Percentiles rank a stretch among this genome's conserved stretches.
phyloP scores from a whole-genome alignment of 768 basidiomycete genomes.

The Russula vinacea region DNA sequence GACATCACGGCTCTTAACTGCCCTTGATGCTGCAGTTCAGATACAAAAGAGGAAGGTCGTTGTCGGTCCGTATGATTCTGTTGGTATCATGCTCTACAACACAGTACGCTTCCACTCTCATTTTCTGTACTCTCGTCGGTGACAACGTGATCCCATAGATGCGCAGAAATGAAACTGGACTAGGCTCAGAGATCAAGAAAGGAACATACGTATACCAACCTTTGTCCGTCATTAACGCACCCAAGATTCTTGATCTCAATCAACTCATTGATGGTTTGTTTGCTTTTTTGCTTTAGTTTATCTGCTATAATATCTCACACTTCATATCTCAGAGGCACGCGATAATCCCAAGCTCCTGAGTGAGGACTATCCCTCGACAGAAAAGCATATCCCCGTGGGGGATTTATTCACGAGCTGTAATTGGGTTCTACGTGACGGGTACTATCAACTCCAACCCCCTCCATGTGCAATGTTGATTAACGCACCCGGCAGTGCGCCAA shows the following conservation, averaged over 20 bases:
- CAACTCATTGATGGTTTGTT: conserved; percentile 68
- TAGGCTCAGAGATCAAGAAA: conserved; percentile 60
- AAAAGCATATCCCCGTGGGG: conserved; percentile 67
- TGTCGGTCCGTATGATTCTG: conserved; percentile 80
- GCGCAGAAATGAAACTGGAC: conserved; percentile 41
- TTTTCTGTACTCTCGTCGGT: background rate
- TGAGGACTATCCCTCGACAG: conserved; percentile 62
- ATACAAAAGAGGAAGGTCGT: conserved; percentile 90
- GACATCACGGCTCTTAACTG: conserved; percentile 73
- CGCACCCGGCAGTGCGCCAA: conserved; percentile 56
- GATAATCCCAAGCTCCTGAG: conserved; percentile 57
- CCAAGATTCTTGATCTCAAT: conserved; percentile 75
- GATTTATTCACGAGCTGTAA: conserved; percentile 91
- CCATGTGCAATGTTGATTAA: background rate
- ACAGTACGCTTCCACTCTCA: conserved; percentile 55
- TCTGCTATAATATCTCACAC: conserved; percentile 2
- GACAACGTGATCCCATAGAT: conserved; percentile 26
- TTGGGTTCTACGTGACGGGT: conserved; percentile 88
- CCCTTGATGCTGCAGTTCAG: conserved; percentile 79
- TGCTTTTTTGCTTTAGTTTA: conserved; percentile 30
- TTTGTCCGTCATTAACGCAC: conserved; percentile 73
- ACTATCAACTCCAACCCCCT: conserved; percentile 28
- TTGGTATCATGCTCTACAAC: conserved; percentile 91
- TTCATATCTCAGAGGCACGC: conserved; percentile 51
- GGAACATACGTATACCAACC: conserved; percentile 72